These are phyloP conservation scores for Aspergillus steynii DNA, from an alignment of 495 filamentous ascomycete genomes.

Conservation along the genomic window DNA sequence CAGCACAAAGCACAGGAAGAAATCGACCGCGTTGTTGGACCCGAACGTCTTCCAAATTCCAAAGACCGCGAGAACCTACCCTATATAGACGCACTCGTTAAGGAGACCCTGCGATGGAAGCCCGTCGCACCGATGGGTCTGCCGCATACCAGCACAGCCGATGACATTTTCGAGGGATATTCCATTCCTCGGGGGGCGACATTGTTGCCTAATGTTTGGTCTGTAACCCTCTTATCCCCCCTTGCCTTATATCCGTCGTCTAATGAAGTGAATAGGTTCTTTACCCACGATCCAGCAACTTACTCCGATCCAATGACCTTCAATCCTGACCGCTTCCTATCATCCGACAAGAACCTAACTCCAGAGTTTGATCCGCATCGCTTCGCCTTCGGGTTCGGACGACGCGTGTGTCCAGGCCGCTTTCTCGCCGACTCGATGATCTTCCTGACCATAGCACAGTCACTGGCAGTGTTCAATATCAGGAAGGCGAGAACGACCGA, in stretches of 20 bases:
- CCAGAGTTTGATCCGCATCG: slow-evolving; percentile 26
- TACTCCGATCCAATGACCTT: slow-evolving; percentile 23
- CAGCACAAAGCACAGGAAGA: slow-evolving; percentile 58
- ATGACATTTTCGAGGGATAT: slow-evolving; percentile 53
- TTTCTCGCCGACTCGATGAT: slow-evolving; percentile 36
- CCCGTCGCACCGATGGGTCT: slow-evolving; percentile 45
- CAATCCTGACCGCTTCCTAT: slow-evolving; percentile 39
- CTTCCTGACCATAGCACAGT: slow-evolving; percentile 35
- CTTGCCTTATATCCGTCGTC: not conserved
- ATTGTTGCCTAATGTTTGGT: slow-evolving; percentile 51
- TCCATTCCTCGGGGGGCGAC: slow-evolving; percentile 51
- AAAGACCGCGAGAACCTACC: slow-evolving; percentile 35
- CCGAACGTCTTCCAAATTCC: slow-evolving; percentile 22
- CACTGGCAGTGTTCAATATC: slow-evolving; percentile 42
- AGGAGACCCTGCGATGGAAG: slow-evolving; percentile 48
- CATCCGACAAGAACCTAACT: slow-evolving; percentile 1
- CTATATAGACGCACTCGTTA: slow-evolving; percentile 43
- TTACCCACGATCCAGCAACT: slow-evolving; percentile 20
- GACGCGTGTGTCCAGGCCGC: slow-evolving; percentile 41
- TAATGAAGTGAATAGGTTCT: slow-evolving; percentile 30
- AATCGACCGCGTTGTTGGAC: slow-evolving; percentile 54
- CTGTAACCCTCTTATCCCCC: slow-evolving; percentile 24
- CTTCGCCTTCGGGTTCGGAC: slow-evolving; percentile 49
- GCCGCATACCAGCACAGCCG: slow-evolving; percentile 55
- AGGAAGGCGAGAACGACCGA: slow-evolving; percentile 28